These are phyloP conservation scores for Lotmaria passim DNA, from an alignment of 208 protist species.

Conservation along the genomic window DNA sequence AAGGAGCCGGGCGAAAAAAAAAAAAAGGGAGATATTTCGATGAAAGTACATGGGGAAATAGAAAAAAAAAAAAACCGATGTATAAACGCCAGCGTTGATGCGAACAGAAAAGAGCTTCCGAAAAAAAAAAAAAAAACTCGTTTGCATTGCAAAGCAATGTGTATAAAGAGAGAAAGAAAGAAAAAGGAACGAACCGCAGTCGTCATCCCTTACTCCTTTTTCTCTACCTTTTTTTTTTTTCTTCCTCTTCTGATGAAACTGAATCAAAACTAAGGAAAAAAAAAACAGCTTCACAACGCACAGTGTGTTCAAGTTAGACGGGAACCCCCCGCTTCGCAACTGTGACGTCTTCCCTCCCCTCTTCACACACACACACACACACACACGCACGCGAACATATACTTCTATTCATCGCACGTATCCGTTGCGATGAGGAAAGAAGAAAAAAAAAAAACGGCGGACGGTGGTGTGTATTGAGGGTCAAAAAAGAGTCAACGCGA, in stretches of 20 bases:
- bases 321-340: not conserved
- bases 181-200: not conserved
- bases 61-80: slow-evolving; percentile 25
- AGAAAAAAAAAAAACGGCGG: not conserved
- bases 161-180: not conserved
- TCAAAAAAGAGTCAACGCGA: slow-evolving; percentile 10
- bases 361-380: too few relatives aligned
- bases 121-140: slow-evolving; percentile 16
- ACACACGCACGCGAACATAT: not conserved
- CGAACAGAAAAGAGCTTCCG: slow-evolving; percentile 26
- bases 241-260: not conserved
- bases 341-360: not conserved
- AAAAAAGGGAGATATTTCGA: slow-evolving; percentile 11
- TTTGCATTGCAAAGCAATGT: not conserved
- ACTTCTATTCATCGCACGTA: not conserved
- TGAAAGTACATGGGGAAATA: slow-evolving; percentile 24
- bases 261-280: not conserved
- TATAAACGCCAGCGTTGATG: not conserved
- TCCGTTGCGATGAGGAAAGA: not conserved
- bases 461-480: not conserved
- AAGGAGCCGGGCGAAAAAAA: too few relatives aligned
- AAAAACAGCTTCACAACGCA: too few relatives aligned
- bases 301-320: not conserved
- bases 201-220: not conserved
- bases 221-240: too few relatives aligned